Conservation (phyloP, 306 rosid genomes). For the Quercus wislizeni region DNA sequence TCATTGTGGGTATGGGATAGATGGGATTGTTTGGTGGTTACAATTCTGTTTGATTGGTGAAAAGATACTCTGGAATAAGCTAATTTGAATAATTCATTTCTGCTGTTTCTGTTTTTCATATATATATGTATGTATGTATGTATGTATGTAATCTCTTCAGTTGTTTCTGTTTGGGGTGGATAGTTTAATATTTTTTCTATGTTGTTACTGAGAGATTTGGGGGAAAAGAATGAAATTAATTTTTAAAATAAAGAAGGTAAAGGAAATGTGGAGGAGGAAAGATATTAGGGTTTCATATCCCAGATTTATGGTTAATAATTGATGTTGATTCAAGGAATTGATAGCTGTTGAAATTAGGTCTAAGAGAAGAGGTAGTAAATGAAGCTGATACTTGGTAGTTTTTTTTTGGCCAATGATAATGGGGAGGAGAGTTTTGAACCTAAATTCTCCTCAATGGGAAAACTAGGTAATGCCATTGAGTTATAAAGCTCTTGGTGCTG, state of each 20-base stretch:
- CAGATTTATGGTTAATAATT: not conserved
- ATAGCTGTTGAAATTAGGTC: not conserved
- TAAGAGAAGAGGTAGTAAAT: not conserved
- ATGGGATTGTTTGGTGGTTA: not conserved
- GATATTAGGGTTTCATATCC: not conserved
- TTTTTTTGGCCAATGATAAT: no score
- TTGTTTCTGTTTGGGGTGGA: not conserved
- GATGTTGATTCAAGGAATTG: conserved; percentile 1
- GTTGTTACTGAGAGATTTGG: not conserved
- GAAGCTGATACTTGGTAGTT: not conserved
- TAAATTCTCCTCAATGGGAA: no score
- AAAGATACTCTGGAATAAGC: not conserved
- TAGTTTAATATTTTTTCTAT: not conserved
- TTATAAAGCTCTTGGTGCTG: not conserved
- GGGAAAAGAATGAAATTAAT: not conserved
- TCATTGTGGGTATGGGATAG: not conserved
- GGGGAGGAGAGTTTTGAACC: no score
- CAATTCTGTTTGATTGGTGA: not conserved
- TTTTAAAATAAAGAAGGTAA: not conserved
- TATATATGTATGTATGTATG: not conserved
- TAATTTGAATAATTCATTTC: not conserved
- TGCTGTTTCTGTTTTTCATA: not conserved
- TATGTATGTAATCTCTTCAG: not conserved
- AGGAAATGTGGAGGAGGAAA: not conserved
- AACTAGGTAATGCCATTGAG: no score